Conservation (phyloP, 768 basidiomycete genomes). For the Vishniacozyma victoriae region DNA sequence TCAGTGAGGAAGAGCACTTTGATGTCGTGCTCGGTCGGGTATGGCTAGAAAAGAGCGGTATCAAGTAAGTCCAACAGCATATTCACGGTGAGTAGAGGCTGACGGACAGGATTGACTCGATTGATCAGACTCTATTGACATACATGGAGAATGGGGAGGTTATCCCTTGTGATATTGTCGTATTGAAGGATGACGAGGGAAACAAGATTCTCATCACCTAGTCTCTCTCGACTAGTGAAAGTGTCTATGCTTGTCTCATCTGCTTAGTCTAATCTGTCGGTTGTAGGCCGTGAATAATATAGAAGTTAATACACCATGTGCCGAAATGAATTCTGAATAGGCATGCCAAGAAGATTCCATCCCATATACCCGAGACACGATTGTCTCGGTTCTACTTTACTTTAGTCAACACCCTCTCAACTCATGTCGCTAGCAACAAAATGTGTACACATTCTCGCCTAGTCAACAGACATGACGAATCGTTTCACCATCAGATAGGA, state of each 20-base stretch:
- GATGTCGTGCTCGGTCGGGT: slow-evolving; percentile 87
- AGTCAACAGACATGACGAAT: too few species aligned
- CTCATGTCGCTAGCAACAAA: too few species aligned
- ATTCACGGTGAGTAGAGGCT: slow-evolving; percentile 2
- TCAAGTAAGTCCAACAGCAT: slow-evolving; percentile 50
- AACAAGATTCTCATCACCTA: slow-evolving; percentile 85
- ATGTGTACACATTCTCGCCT: too few species aligned
- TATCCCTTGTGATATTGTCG: slow-evolving; percentile 84
- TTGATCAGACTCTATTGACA: slow-evolving; percentile 82
- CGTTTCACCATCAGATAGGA: too few species aligned
- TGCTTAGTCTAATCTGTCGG: background rate
- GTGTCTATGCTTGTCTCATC: background rate
- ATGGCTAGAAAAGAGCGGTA: slow-evolving; percentile 62
- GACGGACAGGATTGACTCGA: slow-evolving; percentile 56
- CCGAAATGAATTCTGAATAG: too few species aligned
- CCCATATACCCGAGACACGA: too few species aligned
- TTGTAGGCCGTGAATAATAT: too few species aligned
- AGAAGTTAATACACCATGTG: too few species aligned
- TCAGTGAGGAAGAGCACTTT: slow-evolving; percentile 92
- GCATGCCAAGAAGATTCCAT: too few species aligned
- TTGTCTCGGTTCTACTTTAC: too few species aligned
- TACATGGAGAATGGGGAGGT: slow-evolving; percentile 90
- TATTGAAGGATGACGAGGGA: slow-evolving; percentile 80
- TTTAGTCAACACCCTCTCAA: too few species aligned
- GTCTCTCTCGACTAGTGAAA: background rate